phyloP scores from a whole-genome alignment of 805 yeast genomes.

The Starmera amethionina region DNA sequence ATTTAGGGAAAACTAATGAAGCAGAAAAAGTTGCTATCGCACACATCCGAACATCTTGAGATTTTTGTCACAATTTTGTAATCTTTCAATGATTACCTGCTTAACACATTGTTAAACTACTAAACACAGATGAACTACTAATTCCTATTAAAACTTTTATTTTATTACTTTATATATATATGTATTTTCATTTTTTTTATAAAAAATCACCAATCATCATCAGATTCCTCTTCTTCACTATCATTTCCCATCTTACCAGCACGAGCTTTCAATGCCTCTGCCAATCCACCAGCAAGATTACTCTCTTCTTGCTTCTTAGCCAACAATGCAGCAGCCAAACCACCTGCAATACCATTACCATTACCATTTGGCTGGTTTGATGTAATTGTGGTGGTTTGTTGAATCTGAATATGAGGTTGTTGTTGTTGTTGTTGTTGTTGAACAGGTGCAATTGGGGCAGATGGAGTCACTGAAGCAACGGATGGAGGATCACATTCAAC shows the following conservation, averaged over 20 bases:
- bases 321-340: slow-evolving; percentile 60
- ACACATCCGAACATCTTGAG: too few relatives aligned
- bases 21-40: too few relatives aligned
- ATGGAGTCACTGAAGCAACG: slow-evolving; percentile 20
- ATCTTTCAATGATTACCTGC: too few relatives aligned
- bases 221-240: slow-evolving; percentile 63
- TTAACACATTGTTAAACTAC: too few relatives aligned
- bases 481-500: slow-evolving; percentile 45
- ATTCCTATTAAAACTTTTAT: too few relatives aligned
- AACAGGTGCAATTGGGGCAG: slow-evolving; percentile 26
- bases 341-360: slow-evolving; percentile 30
- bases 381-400: slow-evolving; percentile 14
- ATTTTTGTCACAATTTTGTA: too few relatives aligned
- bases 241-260: slow-evolving; percentile 52
- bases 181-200: too few relatives aligned
- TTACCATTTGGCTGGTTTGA: slow-evolving; percentile 12
- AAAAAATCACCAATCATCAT: slow-evolving; percentile 68
- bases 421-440: slow-evolving; percentile 26
- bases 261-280: slow-evolving; percentile 77
- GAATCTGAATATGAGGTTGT: slow-evolving; percentile 14
- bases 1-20: neutral
- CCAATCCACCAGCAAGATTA: slow-evolving; percentile 72
- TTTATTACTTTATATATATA: slow-evolving; percentile 36
- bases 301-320: slow-evolving; percentile 54
- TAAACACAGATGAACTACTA: too few relatives aligned